Base-by-base conservation (phyloP, 768 basidiomycete species). In the Mycena pura region DNA sequence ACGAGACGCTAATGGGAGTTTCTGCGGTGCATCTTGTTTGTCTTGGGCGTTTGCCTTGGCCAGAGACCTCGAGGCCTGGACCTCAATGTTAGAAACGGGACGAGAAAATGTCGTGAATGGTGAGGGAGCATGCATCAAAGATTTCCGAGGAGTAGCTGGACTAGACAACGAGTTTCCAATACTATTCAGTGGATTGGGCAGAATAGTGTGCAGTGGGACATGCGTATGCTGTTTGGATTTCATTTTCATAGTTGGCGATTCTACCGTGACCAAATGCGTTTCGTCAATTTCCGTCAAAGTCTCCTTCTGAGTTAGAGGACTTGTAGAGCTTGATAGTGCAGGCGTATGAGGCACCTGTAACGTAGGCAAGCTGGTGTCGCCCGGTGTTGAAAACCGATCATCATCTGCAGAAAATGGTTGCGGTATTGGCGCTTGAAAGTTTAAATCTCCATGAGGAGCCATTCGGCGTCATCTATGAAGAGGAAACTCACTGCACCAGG, bases 401-500 rank as follows among this genome's bases (percentile, higher is more conserved):
- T 69, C 69, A 19, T 61, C 58, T 3, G 49, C 51, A 17, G 45
- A 21, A 25, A 21, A 8, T 11, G 17, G 44, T 60, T 51, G 57
- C 1, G 48, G 46, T 19, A 40, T n/a, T n/a, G 47, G 31, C 17
- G 7, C 48, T 52, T 6, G 19, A 45, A 27, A 22, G 15, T 2
- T 19, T 15, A n/a, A 9, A 27, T 38, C n/a, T 24, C 50, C 50
- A 25, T 61, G 17, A 15, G n/a, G 19, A n/a, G 21, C 22, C 24
- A 24, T 24, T n/a, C n/a, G n/a, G n/a, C n/a, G n/a, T n/a, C n/a
- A n/a, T 14, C 4, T 15, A 48, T 44, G 6, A 17, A 27, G 24
- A 46, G 13, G 36, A 25, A 28, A 73, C 76, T 65, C 53, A 82
- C 82, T 65, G 48, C 69, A 62, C 78, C 80, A 82, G 21, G 80